Evolutionary conservation across 1,139 yeast species (phyloP).

Genomic region (Nakaseomyces uthaithaninus): DNA sequence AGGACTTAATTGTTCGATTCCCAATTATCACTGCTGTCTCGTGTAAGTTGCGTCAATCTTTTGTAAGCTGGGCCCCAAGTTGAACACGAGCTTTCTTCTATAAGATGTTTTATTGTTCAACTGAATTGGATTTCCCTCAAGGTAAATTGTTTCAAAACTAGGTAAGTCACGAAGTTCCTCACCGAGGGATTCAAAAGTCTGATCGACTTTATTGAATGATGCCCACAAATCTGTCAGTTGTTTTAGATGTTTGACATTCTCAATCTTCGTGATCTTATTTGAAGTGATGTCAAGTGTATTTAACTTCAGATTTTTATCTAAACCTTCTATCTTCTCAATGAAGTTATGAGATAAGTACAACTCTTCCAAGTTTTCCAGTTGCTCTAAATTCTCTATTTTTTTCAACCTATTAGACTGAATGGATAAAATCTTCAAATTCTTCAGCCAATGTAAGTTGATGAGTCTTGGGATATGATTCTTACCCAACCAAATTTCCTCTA

Average conservation of each 20-base stretch:
- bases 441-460: conserved; percentile 53
- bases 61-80: conserved; percentile 54
- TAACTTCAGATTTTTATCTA: conserved; percentile 61
- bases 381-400: conserved; percentile 74
- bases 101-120: conserved; percentile 65
- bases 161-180: conserved; percentile 55
- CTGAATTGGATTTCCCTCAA: conserved; percentile 93
- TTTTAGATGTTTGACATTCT: conserved; percentile 55
- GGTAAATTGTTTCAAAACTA: conserved; percentile 76
- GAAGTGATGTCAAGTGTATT: conserved; percentile 75
- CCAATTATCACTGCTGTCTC: conserved; percentile 18
- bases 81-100: conserved; percentile 68
- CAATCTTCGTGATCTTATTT: conserved; percentile 55
- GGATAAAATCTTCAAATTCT: conserved; percentile 65
- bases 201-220: conserved; percentile 60
- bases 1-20: background rate
- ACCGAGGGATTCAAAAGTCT: conserved; percentile 59
- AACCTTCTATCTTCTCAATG: conserved; percentile 63
- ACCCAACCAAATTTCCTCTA: conserved; percentile 87
- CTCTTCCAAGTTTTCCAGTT: conserved; percentile 67
- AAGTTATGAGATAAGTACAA: conserved; percentile 85
- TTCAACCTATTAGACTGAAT: conserved; percentile 81
- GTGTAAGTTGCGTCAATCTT: conserved; percentile 90
- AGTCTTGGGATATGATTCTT: conserved; percentile 68
- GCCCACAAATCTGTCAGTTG: conserved; percentile 91